Conservation (phyloP, 2,329 filamentous ascomycete species). For the Fusarium denticulatum region DNA sequence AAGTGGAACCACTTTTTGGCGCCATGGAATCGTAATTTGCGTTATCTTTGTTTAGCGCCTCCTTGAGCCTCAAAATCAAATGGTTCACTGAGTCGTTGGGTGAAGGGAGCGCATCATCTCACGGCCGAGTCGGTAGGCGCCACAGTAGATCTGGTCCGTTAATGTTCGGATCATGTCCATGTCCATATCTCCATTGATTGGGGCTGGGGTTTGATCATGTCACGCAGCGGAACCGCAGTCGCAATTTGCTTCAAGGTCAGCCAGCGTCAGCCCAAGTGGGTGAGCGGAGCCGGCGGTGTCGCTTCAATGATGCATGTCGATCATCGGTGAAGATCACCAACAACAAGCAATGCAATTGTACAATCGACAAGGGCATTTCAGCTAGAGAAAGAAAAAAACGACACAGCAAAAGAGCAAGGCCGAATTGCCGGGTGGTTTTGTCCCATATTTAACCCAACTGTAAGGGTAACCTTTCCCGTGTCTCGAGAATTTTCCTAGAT, state of each 20-base stretch:
- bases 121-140: neutral
- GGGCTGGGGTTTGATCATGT: neutral
- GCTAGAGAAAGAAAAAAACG: neutral
- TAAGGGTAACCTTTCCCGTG: conserved; percentile 2
- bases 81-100: neutral
- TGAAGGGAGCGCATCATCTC: neutral
- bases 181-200: neutral
- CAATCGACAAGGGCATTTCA: neutral
- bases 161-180: neutral
- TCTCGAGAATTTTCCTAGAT: neutral
- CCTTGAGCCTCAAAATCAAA: conserved; percentile 27
- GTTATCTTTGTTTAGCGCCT: conserved; percentile 6
- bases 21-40: conserved; percentile 12
- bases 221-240: conserved; percentile 23
- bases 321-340: neutral
- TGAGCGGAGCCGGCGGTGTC: conserved; percentile 5
- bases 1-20: neutral
- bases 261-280: neutral
- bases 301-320: neutral
- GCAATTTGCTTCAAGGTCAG: conserved; percentile 5
- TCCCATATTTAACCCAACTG: neutral
- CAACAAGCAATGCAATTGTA: neutral
- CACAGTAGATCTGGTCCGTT: conserved; percentile 8
- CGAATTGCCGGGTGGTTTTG: neutral
- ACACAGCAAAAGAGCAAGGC: too few relatives aligned